These are phyloP conservation scores for Yamadazyma nakazawae DNA, from an alignment of 805 yeast species.

Conservation along the genomic window DNA sequence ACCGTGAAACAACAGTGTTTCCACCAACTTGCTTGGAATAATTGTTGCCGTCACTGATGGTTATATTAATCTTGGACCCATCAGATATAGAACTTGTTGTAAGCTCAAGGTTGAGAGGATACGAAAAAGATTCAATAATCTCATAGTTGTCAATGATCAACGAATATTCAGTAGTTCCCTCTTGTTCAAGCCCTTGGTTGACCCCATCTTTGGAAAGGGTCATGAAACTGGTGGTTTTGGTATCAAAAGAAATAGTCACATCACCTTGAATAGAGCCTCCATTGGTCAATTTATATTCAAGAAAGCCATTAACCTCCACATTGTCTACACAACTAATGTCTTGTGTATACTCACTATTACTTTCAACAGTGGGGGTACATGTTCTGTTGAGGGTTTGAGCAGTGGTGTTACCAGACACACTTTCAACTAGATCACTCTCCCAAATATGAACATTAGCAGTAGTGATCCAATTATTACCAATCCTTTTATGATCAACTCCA, in stretches of 20 bases:
- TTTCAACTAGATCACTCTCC: conserved; percentile 46
- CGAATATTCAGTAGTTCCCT: background rate
- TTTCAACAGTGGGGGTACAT: conserved; percentile 3
- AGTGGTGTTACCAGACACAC: conserved; percentile 21
- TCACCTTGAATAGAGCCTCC: conserved; percentile 20
- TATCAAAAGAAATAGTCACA: background rate
- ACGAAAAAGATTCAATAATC: background rate
- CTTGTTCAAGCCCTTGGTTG: conserved; percentile 1
- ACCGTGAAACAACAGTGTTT: conserved; percentile 12
- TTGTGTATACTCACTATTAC: conserved; percentile 22
- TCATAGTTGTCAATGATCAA: background rate
- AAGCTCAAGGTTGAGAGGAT: background rate
- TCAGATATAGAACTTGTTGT: background rate
- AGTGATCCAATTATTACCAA: conserved; percentile 57
- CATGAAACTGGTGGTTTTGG: conserved; percentile 3
- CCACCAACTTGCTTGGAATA: conserved; percentile 15
- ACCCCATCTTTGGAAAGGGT: background rate
- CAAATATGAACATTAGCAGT: conserved; percentile 55
- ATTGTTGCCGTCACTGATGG: conserved; percentile 17
- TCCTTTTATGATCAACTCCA: conserved; percentile 32
- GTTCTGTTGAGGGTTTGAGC: background rate
- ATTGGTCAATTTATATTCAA: conserved; percentile 35
- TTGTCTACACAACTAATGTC: conserved; percentile 33
- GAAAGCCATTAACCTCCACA: conserved; percentile 30
- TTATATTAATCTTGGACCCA: background rate